Evolutionary conservation across 2,329 filamentous ascomycete genomes (phyloP), one percentile per base, ranked within the genome.

Genomic region (Beauveria scarabaeidicola): DNA sequence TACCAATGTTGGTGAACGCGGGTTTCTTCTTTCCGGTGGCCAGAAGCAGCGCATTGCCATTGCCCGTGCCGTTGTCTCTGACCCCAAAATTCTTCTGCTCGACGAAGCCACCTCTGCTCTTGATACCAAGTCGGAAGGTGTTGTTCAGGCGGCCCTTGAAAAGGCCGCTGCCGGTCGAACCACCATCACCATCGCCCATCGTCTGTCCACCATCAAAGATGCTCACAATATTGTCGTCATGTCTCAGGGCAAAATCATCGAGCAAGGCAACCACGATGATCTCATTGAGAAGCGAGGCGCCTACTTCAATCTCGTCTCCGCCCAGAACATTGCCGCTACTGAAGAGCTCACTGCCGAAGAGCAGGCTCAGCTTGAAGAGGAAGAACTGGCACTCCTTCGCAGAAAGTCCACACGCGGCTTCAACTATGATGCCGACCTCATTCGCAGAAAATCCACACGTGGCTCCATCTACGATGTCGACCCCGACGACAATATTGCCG

Each of bases 21-120:
- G 94, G 10, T 96, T 96, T 70, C 76, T 97, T 56, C 80, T 99
- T 9, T 96, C 90, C 59, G 94, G 94, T 71, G 94, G 94, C 40
- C 94, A 99, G 74, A 96, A 97, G 73, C 94, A 97, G 74, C 90
- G 94, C 66, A 95, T 97, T 69, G 92, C 93, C 13, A 97, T 97
- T 72, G 91, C 93, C 8, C 82, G 91, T 68, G 92, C 92, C 43
- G 84, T 97, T 60, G 90, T 97, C 32, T 93, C 89, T 19, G 89
- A 97, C 66, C 93, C 93, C 0, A 95, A 92, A 76, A 87, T 99
- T 67, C 80, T 99, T 1, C 81, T 99, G 0, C 85, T 99, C 5
- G 94, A 99, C 65, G 94, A 99, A 73, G 94, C 94, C 5, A 99
- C 94, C 0, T 94, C 89, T 41, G 91, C 91, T 4, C 81, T 99